Base-by-base conservation (phyloP, 164 flowering plant genomes). In the Vitis riparia region DNA sequence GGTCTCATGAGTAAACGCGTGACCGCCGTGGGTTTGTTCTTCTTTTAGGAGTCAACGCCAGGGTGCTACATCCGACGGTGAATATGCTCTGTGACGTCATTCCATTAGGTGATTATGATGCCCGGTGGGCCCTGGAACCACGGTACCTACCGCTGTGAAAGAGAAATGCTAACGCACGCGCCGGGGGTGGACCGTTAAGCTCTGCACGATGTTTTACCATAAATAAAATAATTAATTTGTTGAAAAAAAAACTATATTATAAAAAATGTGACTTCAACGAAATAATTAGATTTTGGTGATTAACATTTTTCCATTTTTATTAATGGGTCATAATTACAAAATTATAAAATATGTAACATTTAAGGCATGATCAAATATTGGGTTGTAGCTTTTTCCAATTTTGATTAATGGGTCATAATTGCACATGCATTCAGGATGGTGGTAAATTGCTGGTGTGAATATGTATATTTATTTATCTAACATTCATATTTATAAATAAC, bases 71-170 rank as follows among this genome's bases (percentile, higher is more conserved):
- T 63, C 48, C 19, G 2, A 49, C 48, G 50, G 65, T 7, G 13
- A 2, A 32, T 12, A 27, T 47, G 11, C 15, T 10, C 23, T 11
- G 64, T 68, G 63, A 56, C 71, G 73, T 72, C 76, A 73, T n/a
- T 8, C 30, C 30, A 2, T 50, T 13, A 58, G 56, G 30, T 10
- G 60, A 50, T 51, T 60, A 27, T 65, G 73, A 73, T 66, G 71
- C 50, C 50, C 68, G 70, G 59, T 32, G 44, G 44, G 47, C 30
- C 63, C 66, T 8, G 30, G 51, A 51, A 51, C 17, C 17, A 47
- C 51, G 69, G 55, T 55, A 63, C 73, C 79, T 66, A 72, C 79
- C 72, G 11, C 52, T n/a, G 37, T 51, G 79, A 72, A 50, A 66
- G 57, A 11, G 76, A 73, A 66, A 66, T 16, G 47, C 56, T 11